Evolutionary conservation across 2,329 filamentous ascomycete species (phyloP), one percentile per base, ranked within the genome.

Genomic region (Calonectria fujianensis): DNA sequence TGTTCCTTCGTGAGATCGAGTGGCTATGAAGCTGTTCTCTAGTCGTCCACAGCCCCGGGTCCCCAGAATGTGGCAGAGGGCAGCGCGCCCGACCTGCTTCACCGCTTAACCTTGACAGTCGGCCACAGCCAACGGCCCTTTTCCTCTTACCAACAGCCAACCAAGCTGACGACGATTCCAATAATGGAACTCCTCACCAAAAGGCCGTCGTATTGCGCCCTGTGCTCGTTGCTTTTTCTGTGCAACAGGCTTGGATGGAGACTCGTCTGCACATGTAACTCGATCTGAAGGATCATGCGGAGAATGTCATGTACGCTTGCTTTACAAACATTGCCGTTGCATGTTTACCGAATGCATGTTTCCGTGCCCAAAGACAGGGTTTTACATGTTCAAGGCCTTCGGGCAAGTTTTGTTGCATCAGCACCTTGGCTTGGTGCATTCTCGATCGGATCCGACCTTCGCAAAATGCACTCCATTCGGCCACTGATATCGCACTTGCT

Each of bases 391-490:
- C 59, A 54, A 51, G 59, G 48, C 35, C 27, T 41, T 67, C 27
- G 57, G 66, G 35, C 37, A 67, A 48, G 48, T 67, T 41, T 31
- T 32, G 61, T 69, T 64, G 59, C 70, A 71, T 77, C 69, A 69
- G 74, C 57, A 50, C 57, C 37, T 72, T 74, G 73, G 59, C 71
- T 76, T 75, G 67, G 72, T 72, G 66, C 66, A 29, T 52, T 69
- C 48, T 57, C 27, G 35, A 75, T 59, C 45, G 70, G 70, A 70
- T 65, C 66, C 64, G 69, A 75, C 59, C 57, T 72, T 81, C 79
- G 79, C 79, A 81, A 81, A 76, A 74, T 27, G 65, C 64, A 65
- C 79, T 81, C 70, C 66, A 80, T 80, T 70, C 41, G 48, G 77
- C 68, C 73, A 57, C 39, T 64, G 50, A 50, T 77, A 79, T 78